These are phyloP conservation scores for Corylus heterophylla DNA, from an alignment of 306 rosid genomes.

Conservation along the genomic window DNA sequence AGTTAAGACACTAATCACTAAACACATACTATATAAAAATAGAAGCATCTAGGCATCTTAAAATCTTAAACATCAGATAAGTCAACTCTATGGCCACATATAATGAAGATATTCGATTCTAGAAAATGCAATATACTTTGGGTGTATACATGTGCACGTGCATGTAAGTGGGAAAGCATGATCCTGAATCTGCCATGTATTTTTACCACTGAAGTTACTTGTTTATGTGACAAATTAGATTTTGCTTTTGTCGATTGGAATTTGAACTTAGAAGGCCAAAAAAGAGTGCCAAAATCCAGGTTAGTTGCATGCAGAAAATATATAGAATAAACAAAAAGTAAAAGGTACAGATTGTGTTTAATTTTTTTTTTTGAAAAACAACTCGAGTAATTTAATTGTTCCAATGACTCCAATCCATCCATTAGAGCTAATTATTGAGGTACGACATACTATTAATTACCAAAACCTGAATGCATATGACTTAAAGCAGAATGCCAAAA, in stretches of 20 bases:
- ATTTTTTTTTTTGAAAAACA: not conserved
- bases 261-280: not conserved
- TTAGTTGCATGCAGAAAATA: not conserved
- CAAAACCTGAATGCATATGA: not conserved
- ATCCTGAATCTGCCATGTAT: not conserved
- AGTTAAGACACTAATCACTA: slow-evolving; percentile 38
- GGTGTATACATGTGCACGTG: not conserved
- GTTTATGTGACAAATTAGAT: not conserved
- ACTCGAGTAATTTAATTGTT: not conserved
- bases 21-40: slow-evolving; percentile 3
- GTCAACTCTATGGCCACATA: not conserved
- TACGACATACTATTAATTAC: not conserved
- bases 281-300: not conserved
- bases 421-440: not conserved
- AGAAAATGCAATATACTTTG: not conserved
- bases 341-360: not conserved
- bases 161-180: not conserved
- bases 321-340: not conserved
- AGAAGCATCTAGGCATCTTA: not conserved
- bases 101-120: not conserved
- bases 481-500: not conserved
- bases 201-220: not conserved
- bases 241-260: not conserved
- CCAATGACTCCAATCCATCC: not conserved
- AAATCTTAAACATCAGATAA: not conserved